A percentile compares a stretch with the other conserved stretches of the same genome.
These are phyloP conservation scores for Cercophora samala DNA, from an alignment of 495 filamentous ascomycete genomes.

Conservation along the genomic window DNA sequence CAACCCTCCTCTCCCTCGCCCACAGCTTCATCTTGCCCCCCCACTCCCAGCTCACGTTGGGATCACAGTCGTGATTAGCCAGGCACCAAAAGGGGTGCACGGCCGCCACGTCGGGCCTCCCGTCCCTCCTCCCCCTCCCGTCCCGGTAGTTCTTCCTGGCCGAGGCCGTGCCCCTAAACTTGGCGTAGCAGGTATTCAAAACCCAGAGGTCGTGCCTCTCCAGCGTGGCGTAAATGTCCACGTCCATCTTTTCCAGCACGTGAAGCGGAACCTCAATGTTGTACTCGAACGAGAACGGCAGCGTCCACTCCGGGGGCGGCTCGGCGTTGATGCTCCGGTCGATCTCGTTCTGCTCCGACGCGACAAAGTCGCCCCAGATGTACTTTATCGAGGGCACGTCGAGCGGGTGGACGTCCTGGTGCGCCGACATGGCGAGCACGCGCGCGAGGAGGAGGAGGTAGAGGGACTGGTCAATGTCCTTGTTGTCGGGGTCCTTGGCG, in stretches of 20 bases:
- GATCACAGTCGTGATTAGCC: constrained; percentile 92
- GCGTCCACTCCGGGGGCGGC: constrained; percentile 58
- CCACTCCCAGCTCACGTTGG: constrained; percentile 94
- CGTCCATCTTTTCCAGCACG: constrained; percentile 84
- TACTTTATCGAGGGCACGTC: constrained; percentile 82
- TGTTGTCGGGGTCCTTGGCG: constrained; percentile 70
- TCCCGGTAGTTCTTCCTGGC: constrained; percentile 60
- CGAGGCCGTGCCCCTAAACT: constrained; percentile 89
- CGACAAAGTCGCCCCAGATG: constrained; percentile 83
- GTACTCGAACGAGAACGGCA: constrained; percentile 85
- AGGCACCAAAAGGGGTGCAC: constrained; percentile 56
- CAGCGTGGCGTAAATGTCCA: constrained; percentile 72
- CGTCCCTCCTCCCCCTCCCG: constrained; percentile 45
- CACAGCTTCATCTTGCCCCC: constrained; percentile 74
- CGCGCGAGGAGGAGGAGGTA: constrained; percentile 78
- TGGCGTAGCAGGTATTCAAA: constrained; percentile 85
- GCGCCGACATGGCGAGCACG: constrained; percentile 77
- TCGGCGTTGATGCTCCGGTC: constrained; percentile 46
- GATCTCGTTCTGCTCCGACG: constrained; percentile 47
- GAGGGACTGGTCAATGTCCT: constrained; percentile 68
- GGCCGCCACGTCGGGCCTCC: constrained; percentile 75
- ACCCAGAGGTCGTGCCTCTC: constrained; percentile 81
- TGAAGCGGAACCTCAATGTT: constrained; percentile 82
- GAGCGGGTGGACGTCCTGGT: constrained; percentile 78
- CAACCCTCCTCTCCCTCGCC: constrained; percentile 43